Conservation (phyloP, 2,329 filamentous ascomycete genomes). For the Pseudogymnoascus verrucosus region DNA sequence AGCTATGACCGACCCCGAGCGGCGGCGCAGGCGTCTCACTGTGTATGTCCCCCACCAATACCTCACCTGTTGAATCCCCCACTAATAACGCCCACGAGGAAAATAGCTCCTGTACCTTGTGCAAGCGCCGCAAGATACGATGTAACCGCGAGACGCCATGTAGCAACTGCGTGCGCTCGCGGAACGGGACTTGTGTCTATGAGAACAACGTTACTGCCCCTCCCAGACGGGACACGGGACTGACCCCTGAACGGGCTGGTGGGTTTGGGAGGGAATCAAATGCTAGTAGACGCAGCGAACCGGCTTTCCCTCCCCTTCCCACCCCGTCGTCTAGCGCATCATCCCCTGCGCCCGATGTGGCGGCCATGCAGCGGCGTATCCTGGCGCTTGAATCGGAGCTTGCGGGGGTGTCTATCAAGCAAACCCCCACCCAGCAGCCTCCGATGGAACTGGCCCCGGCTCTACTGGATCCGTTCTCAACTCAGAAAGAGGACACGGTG, state of each 20-base stretch:
- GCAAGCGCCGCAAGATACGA: constrained; percentile 52
- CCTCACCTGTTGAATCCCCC: neutral
- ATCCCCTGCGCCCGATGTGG: constrained; percentile 26
- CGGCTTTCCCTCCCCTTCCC: neutral
- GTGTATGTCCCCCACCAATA: constrained; percentile 30
- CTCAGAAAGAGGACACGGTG: constrained; percentile 29
- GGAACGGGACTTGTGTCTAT: constrained; percentile 48
- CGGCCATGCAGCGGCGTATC: constrained; percentile 33
- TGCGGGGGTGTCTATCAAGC: constrained; percentile 21
- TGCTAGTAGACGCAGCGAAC: constrained; percentile 1
- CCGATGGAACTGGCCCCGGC: neutral
- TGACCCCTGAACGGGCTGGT: constrained; percentile 7
- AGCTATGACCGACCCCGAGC: constrained; percentile 25
- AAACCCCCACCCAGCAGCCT: constrained; percentile 8
- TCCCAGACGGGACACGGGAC: constrained; percentile 11
- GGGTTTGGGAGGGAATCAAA: neutral
- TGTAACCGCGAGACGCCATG: constrained; percentile 54
- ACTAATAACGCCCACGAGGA: constrained; percentile 18
- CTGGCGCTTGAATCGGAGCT: constrained; percentile 38
- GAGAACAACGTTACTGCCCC: constrained; percentile 21
- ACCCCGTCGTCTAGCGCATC: neutral
- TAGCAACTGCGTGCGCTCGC: constrained; percentile 49
- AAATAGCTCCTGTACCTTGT: constrained; percentile 47
- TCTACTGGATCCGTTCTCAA: constrained; percentile 10
- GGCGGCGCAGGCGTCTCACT: constrained; percentile 34